Evolutionary conservation across 148 eudicot species (phyloP).

Genomic region (Rhododendron williamsianum): DNA sequence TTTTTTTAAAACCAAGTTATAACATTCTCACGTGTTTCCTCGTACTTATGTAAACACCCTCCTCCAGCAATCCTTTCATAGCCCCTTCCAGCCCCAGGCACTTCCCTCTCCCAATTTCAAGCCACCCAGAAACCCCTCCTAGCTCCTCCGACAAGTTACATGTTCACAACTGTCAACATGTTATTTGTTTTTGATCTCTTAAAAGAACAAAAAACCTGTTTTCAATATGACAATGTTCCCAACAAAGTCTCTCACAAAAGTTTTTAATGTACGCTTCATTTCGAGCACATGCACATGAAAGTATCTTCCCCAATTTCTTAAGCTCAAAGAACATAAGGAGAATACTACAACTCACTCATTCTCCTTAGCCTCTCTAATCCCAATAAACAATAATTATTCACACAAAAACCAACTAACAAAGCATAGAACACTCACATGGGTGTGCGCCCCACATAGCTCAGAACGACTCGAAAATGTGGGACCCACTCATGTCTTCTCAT

Average conservation of each 20-base stretch:
- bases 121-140: not conserved
- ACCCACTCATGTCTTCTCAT: not conserved
- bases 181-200: not conserved
- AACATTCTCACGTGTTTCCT: not conserved
- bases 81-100: not conserved
- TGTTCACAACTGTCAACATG: not conserved
- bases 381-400: not conserved
- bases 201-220: not conserved
- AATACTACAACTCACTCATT: not conserved
- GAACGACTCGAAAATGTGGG: not conserved
- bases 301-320: not conserved
- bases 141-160: not conserved
- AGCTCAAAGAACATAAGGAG: not conserved
- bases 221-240: not conserved
- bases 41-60: not conserved
- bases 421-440: not conserved
- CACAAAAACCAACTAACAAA: not conserved
- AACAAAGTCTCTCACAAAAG: not conserved
- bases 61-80: not conserved
- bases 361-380: not conserved
- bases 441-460: not conserved
- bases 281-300: not conserved
- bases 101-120: not conserved
- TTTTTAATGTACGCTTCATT: not conserved
- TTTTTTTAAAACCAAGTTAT: not conserved